Conservation (phyloP, 345 rosid genomes). For the Aegle marmelos region DNA sequence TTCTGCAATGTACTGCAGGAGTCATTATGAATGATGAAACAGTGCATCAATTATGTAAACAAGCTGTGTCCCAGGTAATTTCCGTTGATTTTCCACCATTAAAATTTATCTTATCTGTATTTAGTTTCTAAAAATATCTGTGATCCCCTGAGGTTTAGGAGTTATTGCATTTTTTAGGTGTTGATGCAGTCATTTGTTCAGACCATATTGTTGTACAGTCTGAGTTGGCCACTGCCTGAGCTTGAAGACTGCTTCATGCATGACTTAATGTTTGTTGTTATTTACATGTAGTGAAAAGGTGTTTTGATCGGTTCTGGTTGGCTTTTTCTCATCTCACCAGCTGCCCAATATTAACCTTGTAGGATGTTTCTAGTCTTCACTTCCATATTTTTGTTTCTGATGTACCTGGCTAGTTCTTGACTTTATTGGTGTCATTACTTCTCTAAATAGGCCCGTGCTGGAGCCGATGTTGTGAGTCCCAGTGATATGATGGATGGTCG, state of each 20-base stretch:
- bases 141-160: background rate
- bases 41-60: conserved; percentile 84
- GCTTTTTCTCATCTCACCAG: background rate
- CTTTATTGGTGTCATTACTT: conserved; percentile 12
- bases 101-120: background rate
- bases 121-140: background rate
- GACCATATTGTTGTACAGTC: background rate
- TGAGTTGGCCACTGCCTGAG: background rate
- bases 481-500: conserved; percentile 99
- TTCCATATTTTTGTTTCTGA: background rate
- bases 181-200: background rate
- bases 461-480: conserved; percentile 97
- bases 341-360: background rate
- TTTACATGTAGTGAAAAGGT: background rate
- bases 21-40: conserved; percentile 94
- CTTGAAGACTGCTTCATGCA: background rate
- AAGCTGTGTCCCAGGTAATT: conserved; percentile 85
- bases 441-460: conserved; percentile 67
- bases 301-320: conserved; percentile 1
- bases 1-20: conserved; percentile 39
- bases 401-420: background rate
- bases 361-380: conserved; percentile 2
- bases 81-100: background rate
- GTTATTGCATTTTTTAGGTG: background rate
- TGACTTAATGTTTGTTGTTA: background rate